Evolutionary conservation across 805 yeast species (phyloP).

Genomic region (Saccharomycopsis javanensis): DNA sequence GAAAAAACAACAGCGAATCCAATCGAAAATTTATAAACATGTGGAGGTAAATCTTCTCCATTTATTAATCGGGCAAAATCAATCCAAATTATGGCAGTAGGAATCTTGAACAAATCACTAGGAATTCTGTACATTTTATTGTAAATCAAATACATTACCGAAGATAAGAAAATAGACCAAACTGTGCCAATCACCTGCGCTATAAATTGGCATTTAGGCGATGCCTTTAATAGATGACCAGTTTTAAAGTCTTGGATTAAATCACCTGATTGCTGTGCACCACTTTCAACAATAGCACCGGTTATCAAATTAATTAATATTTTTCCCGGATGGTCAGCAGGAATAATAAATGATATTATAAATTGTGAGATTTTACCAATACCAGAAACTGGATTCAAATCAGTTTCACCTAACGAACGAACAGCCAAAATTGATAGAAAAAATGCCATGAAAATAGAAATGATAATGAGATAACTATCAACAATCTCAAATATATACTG

Average conservation of each 20-base stretch:
- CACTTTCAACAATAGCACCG: constrained; percentile 97
- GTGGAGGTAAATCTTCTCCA: constrained; percentile 82
- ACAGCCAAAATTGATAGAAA: constrained; percentile 80
- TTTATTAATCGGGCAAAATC: constrained; percentile 91
- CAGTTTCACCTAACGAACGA: constrained; percentile 93
- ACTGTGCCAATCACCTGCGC: constrained; percentile 86
- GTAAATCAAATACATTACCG: constrained; percentile 76
- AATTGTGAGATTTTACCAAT: constrained; percentile 91
- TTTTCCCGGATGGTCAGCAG: constrained; percentile 65
- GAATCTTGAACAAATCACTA: constrained; percentile 69
- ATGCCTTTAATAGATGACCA: constrained; percentile 84
- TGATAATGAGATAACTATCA: constrained; percentile 58
- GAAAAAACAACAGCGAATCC: constrained; percentile 63
- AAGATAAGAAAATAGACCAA: constrained; percentile 73
- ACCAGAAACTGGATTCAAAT: constrained; percentile 92
- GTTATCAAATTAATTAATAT: constrained; percentile 82
- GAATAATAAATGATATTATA: constrained; percentile 73
- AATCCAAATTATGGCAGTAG: constrained; percentile 94
- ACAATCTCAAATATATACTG: constrained; percentile 54
- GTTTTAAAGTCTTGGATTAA: constrained; percentile 95
- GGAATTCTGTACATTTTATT: constrained; percentile 80
- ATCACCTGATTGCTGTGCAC: constrained; percentile 98
- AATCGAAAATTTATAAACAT: constrained; percentile 52
- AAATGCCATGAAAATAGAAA: constrained; percentile 68
- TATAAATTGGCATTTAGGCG: constrained; percentile 81